Evolutionary conservation across 2,329 filamentous ascomycete genomes (phyloP), one percentile per base, ranked within the genome.

Genomic region (Eutypella sp.): DNA sequence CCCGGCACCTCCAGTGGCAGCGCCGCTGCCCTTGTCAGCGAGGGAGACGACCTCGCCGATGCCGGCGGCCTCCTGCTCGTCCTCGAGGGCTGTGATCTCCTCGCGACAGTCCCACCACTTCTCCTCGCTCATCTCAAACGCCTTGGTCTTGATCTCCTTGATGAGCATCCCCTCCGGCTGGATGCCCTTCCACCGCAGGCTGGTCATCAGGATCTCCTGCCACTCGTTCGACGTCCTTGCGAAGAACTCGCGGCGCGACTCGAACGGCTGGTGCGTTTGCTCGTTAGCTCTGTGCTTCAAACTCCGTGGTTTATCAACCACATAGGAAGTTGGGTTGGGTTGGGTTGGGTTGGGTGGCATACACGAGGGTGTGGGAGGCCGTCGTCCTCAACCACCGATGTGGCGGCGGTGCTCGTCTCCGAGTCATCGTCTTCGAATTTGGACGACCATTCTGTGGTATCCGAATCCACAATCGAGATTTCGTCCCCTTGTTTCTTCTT

Each of bases 101-200:
- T 99, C 93, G 57, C 93, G 80, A 63, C 86, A 90, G 73, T 96
- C 93, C 93, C 93, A 99, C 93, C 93, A 99, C 66, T 95, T 96
- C 70, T 91, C 87, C 67, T 99, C 93, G 34, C 91, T 91, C 53
- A 89, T 77, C 61, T 89, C 85, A 64, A 96, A 99, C 1, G 90
- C 93, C 63, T 82, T 84, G 59, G 91, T 86, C 66, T 95, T 90
- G 59, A 97, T 83, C 71, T 97, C 93, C 73, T 99, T 99, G 60
- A 95, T 73, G 0, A 81, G 75, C 53, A 89, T 76, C 34, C 81
- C 76, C 64, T 87, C 85, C 3, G 79, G 78, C 53, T 82, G 78
- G 38, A 81, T 72, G 27, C 79, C 79, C 65, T 83, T 84, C 71
- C 81, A 83, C 50, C 83, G 79, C 47, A 93, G 70, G 53, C 79